phyloP scores from a whole-genome alignment of 176 grass and related monocot species.

The Aechmea fasciata region DNA sequence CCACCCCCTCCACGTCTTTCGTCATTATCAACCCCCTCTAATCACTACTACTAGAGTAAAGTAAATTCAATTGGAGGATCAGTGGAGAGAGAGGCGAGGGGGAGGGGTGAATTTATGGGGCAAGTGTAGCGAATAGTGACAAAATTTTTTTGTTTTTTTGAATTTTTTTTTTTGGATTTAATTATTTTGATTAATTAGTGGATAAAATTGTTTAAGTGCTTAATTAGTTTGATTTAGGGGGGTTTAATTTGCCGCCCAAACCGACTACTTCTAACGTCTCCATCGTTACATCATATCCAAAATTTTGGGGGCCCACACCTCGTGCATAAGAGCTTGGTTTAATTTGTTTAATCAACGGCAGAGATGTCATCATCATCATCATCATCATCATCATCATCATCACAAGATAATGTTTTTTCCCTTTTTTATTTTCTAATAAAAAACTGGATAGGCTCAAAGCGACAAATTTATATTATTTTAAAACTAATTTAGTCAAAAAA shows the following conservation, averaged over 20 bases:
- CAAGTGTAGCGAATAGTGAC: slow-evolving; percentile 20
- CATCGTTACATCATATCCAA: slow-evolving; percentile 32
- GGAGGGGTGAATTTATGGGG: slow-evolving; percentile 47
- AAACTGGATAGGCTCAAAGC: too few relatives aligned
- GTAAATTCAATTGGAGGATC: slow-evolving; percentile 7
- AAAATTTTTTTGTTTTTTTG: slow-evolving; percentile 24
- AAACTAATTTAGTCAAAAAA: too few relatives aligned
- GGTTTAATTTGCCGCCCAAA: slow-evolving; percentile 58
- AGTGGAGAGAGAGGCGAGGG: slow-evolving; percentile 19
- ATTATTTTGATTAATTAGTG: slow-evolving; percentile 22
- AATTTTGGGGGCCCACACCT: too few relatives aligned
- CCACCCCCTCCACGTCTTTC: slow-evolving; percentile 61
- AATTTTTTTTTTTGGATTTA: too few relatives aligned
- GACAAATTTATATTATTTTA: too few relatives aligned
- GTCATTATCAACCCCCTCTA: slow-evolving; percentile 23
- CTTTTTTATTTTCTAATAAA: too few relatives aligned
- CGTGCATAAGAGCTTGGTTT: too few relatives aligned
- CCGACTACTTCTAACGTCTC: slow-evolving; percentile 39
- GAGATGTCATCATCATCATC: too few relatives aligned
- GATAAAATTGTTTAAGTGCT: too few relatives aligned
- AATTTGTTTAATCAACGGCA: too few relatives aligned
- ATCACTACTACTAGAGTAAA: background rate
- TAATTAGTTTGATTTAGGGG: background rate
- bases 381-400: too few relatives aligned
- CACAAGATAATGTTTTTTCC: too few relatives aligned